phyloP scores from a whole-genome alignment of 176 grass and related monocot genomes.

The Hordeum marinum region DNA sequence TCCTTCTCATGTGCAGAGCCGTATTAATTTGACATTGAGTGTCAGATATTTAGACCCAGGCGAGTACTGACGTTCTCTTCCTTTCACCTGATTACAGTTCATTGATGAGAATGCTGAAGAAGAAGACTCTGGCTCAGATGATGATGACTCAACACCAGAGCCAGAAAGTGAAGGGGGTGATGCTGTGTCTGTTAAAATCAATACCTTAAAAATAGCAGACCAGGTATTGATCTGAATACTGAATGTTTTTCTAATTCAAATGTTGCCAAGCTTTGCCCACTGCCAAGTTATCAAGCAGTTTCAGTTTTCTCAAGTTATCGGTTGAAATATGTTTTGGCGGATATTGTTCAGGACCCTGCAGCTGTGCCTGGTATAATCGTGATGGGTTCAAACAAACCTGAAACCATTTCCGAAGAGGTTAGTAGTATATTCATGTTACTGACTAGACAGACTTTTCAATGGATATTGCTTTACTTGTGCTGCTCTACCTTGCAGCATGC shows the following conservation, averaged over 20 bases:
- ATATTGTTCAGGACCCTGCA: not conserved
- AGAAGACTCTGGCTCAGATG: constrained; percentile 27
- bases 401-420: constrained; percentile 13
- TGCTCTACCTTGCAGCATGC: constrained; percentile 24
- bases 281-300: not conserved
- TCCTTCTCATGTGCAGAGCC: constrained; percentile 1
- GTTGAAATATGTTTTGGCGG: not conserved
- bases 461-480: not conserved
- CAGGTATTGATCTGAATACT: constrained; percentile 39
- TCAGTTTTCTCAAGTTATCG: constrained; percentile 1
- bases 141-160: constrained; percentile 26
- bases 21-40: not conserved
- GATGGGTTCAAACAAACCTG: too few species aligned
- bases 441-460: not conserved
- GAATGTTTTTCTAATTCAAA: not conserved
- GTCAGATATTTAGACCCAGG: not conserved
- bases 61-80: not conserved
- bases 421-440: not conserved
- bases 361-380: too few species aligned
- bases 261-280: not conserved
- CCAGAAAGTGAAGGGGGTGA: constrained; percentile 8
- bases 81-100: constrained; percentile 39
- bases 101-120: constrained; percentile 67
- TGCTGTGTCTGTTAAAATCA: constrained; percentile 27
- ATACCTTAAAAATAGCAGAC: constrained; percentile 50